Evolutionary conservation across 2,329 filamentous ascomycete species (phyloP), one percentile per base, ranked within the genome.

Genomic region (Aspergillus neoniger): DNA sequence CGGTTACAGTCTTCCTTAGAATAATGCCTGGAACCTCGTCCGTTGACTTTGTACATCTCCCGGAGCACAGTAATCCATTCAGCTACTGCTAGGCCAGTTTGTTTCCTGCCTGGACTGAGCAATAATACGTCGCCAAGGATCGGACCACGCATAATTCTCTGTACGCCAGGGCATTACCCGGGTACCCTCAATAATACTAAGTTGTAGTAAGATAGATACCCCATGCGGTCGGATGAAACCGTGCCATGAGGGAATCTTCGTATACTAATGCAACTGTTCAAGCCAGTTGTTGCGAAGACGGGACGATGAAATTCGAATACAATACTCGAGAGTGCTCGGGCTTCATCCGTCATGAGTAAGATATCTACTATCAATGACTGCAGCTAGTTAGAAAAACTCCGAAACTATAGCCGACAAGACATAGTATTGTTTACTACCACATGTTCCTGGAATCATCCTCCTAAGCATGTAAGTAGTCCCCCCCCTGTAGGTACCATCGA

Each of bases 21-120:
- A 23, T 32, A n/a, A 23, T 32, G 15, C n/a, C 14, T 21, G 30
- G 19, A 47, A 15, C 15, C 8, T 43, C 17, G 17, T 43, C 55
- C 43, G 30, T 43, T 9, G 25, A 30, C 28, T 12, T 12, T 30
- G 28, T 30, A 53, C 47, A 55, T 54, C 36, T 41, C n/a, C 25
- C 59, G 62, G 62, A 64, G 62, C 51, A 62, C 62, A 48, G 62
- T 59, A 48, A 53, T 64, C 62, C 59, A 64, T 58, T 52, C 12
- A 23, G 21, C 56, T 59, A 55, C 55, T 44, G 55, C 38, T 57
- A 30, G 28, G 28, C 4, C 23, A 43, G 28, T 36, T 17, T 15
- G 19, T 17, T 59, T 57, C 55, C 38, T 54, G 55, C 54, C 54
- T 64, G 57, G 41, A 51, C 14, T n/a, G 28, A 43, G 41, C 36